Base-by-base conservation (phyloP, 2,329 filamentous ascomycete genomes). In the Anthostomella pinea region DNA sequence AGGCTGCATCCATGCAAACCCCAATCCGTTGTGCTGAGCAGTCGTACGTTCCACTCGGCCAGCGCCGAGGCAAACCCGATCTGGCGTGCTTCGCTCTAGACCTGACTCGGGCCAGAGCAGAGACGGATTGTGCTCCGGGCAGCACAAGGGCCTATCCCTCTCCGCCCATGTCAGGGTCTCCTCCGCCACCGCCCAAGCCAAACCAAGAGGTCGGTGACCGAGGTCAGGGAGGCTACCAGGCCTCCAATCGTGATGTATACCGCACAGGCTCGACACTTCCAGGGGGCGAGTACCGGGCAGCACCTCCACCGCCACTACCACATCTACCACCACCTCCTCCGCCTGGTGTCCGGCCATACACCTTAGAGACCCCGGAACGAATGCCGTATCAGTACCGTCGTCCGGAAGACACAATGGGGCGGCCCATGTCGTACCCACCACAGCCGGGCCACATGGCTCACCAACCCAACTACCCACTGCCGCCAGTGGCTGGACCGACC, bases 101-200 rank as follows among this genome's bases (percentile, higher is more conserved):
- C 66, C 65, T 69, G 67, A 69, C 68, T 62, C 71, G 74, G 72
- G 66, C 66, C 57, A 68, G 69, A 73, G 66, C 65, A 69, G 67
- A 72, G 68, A 70, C 66, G 58, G 69, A 70, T 62, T 67, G 66
- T 62, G 61, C 66, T 69, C 69, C 70, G 67, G 71, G 69, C 54
- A 66, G 69, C 56, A 68, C 68, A 58, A 69, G 69, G 70, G 76
- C 74, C 60, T 84, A 84, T 67, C 80, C 79, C 61, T 84, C 81
- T 72, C 80, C 81, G 68, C 81, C 81, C 73, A 84, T 84, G 81
- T 83, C 81, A 71, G 79, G 77, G 60, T 82, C 80, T 69, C 77
- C 79, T 56, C 72, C 72, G 53, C 67, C 73, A 54, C 74, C 77
- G 63, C 68, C 72, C 60, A 79, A 75, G 68, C 61, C 66, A 68